A percentile compares a stretch with the other conserved stretches of the same genome.
These are phyloP conservation scores for Volvox reticuliferus DNA, from an alignment of 139 green algal species.

Conservation along the genomic window DNA sequence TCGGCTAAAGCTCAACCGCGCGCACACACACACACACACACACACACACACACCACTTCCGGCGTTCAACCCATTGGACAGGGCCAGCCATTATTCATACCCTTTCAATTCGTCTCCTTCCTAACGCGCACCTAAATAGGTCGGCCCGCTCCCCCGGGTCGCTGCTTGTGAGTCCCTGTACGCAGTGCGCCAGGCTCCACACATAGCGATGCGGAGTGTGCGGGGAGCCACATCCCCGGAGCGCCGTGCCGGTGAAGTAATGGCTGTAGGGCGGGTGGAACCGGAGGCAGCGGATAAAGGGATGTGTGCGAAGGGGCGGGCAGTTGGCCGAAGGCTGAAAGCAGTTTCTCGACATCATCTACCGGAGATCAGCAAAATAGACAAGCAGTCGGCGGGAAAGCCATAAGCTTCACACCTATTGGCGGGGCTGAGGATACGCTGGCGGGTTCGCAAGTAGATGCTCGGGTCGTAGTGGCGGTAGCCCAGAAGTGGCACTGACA, in stretches of 20 bases:
- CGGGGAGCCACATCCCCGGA: conserved; percentile 66
- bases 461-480: conserved; percentile 58
- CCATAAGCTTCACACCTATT: neutral
- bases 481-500: conserved; percentile 75
- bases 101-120: neutral
- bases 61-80: neutral
- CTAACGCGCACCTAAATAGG: conserved; percentile 31
- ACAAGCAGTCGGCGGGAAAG: too few species aligned
- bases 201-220: conserved; percentile 64
- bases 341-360: too few species aligned
- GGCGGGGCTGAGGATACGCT: conserved; percentile 21
- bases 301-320: too few species aligned
- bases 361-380: too few species aligned
- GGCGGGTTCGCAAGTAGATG: neutral
- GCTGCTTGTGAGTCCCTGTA: conserved; percentile 61
- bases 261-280: conserved; percentile 2
- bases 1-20: neutral
- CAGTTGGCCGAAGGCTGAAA: too few species aligned
- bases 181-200: conserved; percentile 66
- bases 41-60: too few species aligned
- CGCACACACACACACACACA: too few species aligned
- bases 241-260: conserved; percentile 59
- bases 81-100: neutral
- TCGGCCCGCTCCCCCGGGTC: conserved; percentile 11
- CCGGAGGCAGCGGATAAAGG: neutral